Percentiles rank a stretch among this genome's conserved stretches.
Conservation (phyloP, 495 filamentous ascomycete species). For the Lichina pygmaea region DNA sequence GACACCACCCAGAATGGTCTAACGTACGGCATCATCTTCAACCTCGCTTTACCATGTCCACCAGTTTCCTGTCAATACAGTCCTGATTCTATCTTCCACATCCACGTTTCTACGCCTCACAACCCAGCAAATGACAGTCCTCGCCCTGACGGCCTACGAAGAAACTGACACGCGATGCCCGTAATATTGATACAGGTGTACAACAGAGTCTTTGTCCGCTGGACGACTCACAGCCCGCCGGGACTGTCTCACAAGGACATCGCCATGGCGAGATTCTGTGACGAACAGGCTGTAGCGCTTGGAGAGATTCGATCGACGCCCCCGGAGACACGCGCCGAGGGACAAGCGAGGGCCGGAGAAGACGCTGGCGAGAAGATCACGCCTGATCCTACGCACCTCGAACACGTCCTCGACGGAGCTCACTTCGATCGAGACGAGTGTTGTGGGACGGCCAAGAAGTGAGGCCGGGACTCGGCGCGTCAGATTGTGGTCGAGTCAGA, state of each 20-base stretch:
- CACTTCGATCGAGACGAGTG: background rate
- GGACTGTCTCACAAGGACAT: slow-evolving; percentile 47
- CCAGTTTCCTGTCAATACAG: background rate
- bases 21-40: slow-evolving; percentile 17
- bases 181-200: slow-evolving; percentile 19
- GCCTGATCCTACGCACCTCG: background rate
- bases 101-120: background rate
- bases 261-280: slow-evolving; percentile 36
- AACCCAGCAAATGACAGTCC: background rate
- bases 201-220: slow-evolving; percentile 32
- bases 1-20: slow-evolving; percentile 37
- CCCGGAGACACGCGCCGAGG: background rate
- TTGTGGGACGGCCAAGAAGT: too few relatives aligned
- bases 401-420: background rate
- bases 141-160: background rate
- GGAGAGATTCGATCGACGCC: slow-evolving; percentile 15
- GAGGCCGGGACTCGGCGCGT: too few relatives aligned
- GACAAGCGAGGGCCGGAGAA: background rate
- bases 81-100: too few relatives aligned
- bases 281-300: slow-evolving; percentile 24
- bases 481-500: too few relatives aligned
- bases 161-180: background rate
- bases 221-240: slow-evolving; percentile 47
- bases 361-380: background rate
- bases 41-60: too few relatives aligned